Base-by-base conservation (phyloP, 2,329 filamentous ascomycete species). In the Didymella glomerata region DNA sequence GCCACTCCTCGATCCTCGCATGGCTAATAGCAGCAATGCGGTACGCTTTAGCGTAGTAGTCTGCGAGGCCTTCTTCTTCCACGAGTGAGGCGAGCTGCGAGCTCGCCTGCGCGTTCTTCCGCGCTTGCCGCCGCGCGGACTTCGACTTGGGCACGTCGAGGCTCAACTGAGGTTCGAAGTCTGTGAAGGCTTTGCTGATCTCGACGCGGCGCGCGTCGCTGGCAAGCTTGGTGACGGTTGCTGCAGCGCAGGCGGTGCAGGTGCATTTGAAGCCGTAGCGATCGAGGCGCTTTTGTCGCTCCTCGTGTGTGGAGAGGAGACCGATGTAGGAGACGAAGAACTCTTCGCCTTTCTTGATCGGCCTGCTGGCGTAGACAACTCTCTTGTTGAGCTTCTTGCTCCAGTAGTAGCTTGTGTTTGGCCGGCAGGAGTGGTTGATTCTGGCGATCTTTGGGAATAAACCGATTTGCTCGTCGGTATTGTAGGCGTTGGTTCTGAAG, bases 261-360 rank as follows among this genome's bases (percentile, higher is more conserved):
- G 63, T 68, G 50, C 76, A 78, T 44, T 65, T 68, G 62, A 78
- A 78, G 3, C 75, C 75, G 45, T 76, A 78, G 14, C 71, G 72
- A 32, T 76, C 65, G 1, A 75, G 66, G 27, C 72, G 63, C 25
- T 70, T 69, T 27, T 72, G 65, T 13, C 78, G 71, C 5, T 73
- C 69, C 14, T 67, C 61, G 11, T 70, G 68, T 1, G 65, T 52
- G 10, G 68, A 62, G 8, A 78, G 64, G 10, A 79, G 66, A 3
- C 74, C 73, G 20, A 78, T 73, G 62, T 80, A 80, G 0, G 75
- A 77, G 0, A 77, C 74, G 1, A 68, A 73, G 18, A 80, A 65
- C 57, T 81, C 79, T 44, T 80, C 79, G 22, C 79, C 78, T 38
- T 68, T 65, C 9, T 67, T 68, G 45, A 80, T 78, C 25, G 70